Evolutionary conservation across 345 rosid genomes (phyloP).

Genomic region (Zanthoxylum bungeanum): DNA sequence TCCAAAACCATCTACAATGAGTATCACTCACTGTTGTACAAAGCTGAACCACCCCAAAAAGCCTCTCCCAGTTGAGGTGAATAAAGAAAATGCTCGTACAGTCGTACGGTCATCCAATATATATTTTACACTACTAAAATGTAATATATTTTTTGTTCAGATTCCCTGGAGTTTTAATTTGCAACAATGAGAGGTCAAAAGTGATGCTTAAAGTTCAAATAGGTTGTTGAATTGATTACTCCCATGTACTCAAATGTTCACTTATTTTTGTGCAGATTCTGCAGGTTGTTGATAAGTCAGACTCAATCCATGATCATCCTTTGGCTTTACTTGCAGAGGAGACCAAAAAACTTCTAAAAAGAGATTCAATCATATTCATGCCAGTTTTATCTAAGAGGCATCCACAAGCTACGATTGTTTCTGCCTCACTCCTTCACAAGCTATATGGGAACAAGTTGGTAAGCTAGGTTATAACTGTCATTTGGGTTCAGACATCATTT

Average conservation of each 20-base stretch:
- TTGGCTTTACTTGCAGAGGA: slow-evolving; percentile 90
- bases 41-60: not conserved
- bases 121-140: not conserved
- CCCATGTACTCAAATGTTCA: not conserved
- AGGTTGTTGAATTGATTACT: not conserved
- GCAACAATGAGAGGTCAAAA: not conserved
- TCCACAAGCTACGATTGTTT: slow-evolving; percentile 66
- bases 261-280: slow-evolving; percentile 50
- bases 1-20: not conserved
- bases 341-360: slow-evolving; percentile 67
- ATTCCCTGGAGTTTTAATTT: not conserved
- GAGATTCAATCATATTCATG: slow-evolving; percentile 64
- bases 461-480: slow-evolving; percentile 29
- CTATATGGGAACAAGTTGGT: slow-evolving; percentile 88
- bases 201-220: not conserved
- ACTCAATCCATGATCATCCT: slow-evolving; percentile 60
- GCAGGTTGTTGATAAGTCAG: slow-evolving; percentile 65
- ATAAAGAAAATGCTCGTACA: not conserved
- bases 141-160: not conserved
- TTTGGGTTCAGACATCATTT: slow-evolving; percentile 7
- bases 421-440: slow-evolving; percentile 88
- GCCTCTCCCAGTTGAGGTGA: not conserved
- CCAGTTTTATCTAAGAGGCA: slow-evolving; percentile 84
- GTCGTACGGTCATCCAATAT: not conserved
- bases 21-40: not conserved